Evolutionary conservation across 2,329 filamentous ascomycete species (phyloP).

Genomic region (Colletotrichum godetiae): DNA sequence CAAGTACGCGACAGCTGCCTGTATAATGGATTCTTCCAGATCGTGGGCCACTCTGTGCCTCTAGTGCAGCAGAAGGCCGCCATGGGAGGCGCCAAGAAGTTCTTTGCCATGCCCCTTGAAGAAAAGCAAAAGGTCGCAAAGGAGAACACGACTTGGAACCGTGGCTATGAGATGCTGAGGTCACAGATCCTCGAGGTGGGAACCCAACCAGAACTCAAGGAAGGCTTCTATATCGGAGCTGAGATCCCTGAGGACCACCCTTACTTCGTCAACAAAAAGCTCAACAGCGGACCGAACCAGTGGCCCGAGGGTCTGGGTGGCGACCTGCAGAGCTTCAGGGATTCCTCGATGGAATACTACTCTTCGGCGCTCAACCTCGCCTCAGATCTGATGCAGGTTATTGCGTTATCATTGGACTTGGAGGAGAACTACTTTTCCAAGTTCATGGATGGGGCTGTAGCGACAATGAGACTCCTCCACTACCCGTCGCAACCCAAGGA

Average conservation of each 20-base stretch:
- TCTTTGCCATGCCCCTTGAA: conserved; percentile 57
- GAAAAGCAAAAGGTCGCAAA: conserved; percentile 56
- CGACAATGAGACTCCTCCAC: conserved; percentile 58
- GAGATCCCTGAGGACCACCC: conserved; percentile 55
- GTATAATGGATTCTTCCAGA: conserved; percentile 65
- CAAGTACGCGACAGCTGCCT: conserved; percentile 55
- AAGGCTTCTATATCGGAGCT: conserved; percentile 54
- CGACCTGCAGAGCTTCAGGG: conserved; percentile 47
- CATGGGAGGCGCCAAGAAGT: conserved; percentile 53
- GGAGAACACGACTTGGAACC: conserved; percentile 52
- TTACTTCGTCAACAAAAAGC: conserved; percentile 52
- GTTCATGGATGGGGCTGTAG: conserved; percentile 56
- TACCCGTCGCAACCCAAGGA: conserved; percentile 57
- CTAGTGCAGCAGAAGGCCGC: conserved; percentile 51
- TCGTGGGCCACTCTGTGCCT: conserved; percentile 59
- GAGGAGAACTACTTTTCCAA: conserved; percentile 54
- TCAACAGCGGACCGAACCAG: conserved; percentile 53
- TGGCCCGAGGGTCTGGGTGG: conserved; percentile 52
- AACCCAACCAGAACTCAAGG: conserved; percentile 59
- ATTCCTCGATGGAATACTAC: conserved; percentile 53
- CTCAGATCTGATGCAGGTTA: conserved; percentile 51
- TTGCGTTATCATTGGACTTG: conserved; percentile 55
- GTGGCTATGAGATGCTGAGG: conserved; percentile 62
- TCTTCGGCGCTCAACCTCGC: conserved; percentile 52
- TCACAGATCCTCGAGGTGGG: conserved; percentile 57